phyloP scores from a whole-genome alignment of 352 stramenopile species.

The Pythium pyrilobum region DNA sequence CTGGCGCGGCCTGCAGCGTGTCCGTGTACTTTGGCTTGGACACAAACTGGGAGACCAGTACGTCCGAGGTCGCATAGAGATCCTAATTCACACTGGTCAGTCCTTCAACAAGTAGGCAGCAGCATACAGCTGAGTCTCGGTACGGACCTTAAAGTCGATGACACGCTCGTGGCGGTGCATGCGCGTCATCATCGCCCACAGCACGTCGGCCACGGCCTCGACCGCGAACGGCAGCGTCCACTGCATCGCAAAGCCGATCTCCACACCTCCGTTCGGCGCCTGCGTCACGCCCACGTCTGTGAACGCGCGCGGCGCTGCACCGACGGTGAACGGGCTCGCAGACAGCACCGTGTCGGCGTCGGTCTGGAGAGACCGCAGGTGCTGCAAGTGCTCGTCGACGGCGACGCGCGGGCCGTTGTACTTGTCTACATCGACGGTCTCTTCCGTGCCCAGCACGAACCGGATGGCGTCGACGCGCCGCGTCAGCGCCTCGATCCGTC shows the following conservation, averaged over 20 bases:
- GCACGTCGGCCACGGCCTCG: neutral
- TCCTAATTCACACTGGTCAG: neutral
- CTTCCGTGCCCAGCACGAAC: neutral
- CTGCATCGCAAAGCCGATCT: neutral
- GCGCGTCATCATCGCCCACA: conserved; percentile 1
- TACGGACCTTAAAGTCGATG: conserved; percentile 1
- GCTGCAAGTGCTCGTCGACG: too few species aligned
- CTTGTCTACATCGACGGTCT: too few species aligned
- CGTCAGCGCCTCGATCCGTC: neutral
- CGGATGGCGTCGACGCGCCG: neutral
- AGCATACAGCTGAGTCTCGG: too few species aligned
- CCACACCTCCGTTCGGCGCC: neutral
- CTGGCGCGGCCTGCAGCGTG: too few species aligned
- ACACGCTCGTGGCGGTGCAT: neutral
- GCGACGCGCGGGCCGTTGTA: too few species aligned
- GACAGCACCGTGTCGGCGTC: too few species aligned
- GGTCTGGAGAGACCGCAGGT: too few species aligned
- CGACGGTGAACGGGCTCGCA: too few species aligned
- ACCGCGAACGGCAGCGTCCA: conserved; percentile 2
- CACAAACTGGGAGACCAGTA: too few species aligned
- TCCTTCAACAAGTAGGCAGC: neutral
- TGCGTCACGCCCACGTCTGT: neutral
- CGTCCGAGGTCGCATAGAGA: too few species aligned
- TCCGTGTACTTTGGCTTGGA: too few species aligned
- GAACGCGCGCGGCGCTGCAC: neutral